Conservation (phyloP, 805 yeast genomes). For the Pichia kluyveri region DNA sequence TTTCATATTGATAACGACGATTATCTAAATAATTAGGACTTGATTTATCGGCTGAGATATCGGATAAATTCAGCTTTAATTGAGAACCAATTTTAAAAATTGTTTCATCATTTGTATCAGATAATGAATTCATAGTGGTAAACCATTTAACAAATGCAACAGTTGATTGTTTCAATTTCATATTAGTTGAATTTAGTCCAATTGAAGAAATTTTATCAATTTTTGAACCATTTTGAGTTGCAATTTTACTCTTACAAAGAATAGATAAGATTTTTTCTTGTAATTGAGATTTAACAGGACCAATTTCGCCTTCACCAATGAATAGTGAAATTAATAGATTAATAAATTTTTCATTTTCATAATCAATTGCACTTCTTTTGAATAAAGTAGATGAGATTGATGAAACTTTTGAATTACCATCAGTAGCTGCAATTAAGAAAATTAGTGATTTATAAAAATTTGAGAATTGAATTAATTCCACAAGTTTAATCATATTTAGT, state of each 20-base stretch:
- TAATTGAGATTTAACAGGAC: conserved; percentile 45
- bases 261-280: conserved; percentile 49
- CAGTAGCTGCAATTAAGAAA: conserved; percentile 55
- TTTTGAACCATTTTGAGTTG: conserved; percentile 29
- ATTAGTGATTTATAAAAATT: conserved; percentile 29
- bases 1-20: conserved; percentile 65
- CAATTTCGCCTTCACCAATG: conserved; percentile 36
- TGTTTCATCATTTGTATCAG: conserved; percentile 22
- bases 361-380: conserved; percentile 41
- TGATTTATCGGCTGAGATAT: conserved; percentile 27
- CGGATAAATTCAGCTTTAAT: conserved; percentile 38
- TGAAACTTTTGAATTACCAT: conserved; percentile 44
- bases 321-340: conserved; percentile 38
- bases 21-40: conserved; percentile 27
- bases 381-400: conserved; percentile 44
- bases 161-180: conserved; percentile 45
- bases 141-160: conserved; percentile 61
- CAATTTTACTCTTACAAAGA: conserved; percentile 42
- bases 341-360: conserved; percentile 40
- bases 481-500: conserved; percentile 32
- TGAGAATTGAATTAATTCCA: conserved; percentile 26
- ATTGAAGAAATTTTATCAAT: conserved; percentile 44
- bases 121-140: conserved; percentile 18
- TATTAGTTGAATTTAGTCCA: conserved; percentile 50
- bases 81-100: conserved; percentile 40